phyloP scores from a whole-genome alignment of 2,329 filamentous ascomycete species.

The Dothistroma pini region DNA sequence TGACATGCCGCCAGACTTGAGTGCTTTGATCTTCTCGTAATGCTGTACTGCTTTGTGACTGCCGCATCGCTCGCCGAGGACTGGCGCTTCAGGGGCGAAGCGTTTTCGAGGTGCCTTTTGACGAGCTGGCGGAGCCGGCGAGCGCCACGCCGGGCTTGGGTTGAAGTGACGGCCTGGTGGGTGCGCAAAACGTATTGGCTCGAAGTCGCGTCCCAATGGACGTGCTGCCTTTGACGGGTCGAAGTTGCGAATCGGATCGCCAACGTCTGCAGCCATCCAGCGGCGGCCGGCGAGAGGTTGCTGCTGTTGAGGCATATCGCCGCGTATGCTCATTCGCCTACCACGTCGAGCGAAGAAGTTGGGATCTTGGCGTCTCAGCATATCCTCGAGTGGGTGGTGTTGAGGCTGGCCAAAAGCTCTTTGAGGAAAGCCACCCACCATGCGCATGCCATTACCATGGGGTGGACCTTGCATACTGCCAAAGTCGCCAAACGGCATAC shows the following conservation, averaged over 20 bases:
- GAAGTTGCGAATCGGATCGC: neutral
- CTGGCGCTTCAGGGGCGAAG: neutral
- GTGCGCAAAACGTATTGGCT: neutral
- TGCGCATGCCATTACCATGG: neutral
- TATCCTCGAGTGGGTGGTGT: neutral
- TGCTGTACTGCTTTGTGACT: neutral
- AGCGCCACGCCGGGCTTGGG: neutral
- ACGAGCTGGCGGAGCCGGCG: neutral
- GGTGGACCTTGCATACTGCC: neutral
- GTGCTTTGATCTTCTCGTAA: slow-evolving; percentile 9
- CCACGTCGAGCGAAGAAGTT: neutral
- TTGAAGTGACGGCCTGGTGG: neutral
- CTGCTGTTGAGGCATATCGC: neutral
- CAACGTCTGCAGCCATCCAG: neutral
- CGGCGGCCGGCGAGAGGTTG: neutral
- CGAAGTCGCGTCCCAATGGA: neutral
- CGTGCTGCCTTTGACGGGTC: neutral
- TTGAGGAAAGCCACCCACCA: neutral
- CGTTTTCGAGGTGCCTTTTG: neutral
- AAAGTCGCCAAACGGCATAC: neutral
- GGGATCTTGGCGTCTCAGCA: neutral
- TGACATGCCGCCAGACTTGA: slow-evolving; percentile 13
- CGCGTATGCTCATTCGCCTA: neutral
- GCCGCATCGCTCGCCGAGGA: neutral
- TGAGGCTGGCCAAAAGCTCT: neutral